Conservation (phyloP, 495 filamentous ascomycete species). For the Podospora sp. region DNA sequence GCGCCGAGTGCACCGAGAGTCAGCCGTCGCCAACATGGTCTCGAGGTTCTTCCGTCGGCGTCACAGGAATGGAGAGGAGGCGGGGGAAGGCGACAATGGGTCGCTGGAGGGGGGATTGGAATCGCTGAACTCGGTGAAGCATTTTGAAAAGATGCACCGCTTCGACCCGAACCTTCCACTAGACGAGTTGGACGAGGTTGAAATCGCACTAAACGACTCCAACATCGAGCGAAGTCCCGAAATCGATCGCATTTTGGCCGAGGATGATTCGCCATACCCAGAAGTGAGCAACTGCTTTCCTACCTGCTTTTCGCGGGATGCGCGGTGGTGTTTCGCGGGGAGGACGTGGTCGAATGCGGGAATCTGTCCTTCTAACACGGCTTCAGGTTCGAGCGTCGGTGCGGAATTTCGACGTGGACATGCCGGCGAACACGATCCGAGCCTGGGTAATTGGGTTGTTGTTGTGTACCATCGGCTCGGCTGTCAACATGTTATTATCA, state of each 20-base stretch:
- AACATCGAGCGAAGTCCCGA: conserved; percentile 57
- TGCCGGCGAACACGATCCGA: conserved; percentile 68
- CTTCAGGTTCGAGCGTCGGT: conserved; percentile 63
- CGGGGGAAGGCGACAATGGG: conserved; percentile 31
- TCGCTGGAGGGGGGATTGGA: conserved; percentile 38
- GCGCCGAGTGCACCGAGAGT: conserved; percentile 29
- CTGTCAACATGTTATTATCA: conserved; percentile 73
- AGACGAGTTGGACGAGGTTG: conserved; percentile 62
- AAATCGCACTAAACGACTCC: conserved; percentile 57
- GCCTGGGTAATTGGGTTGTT: conserved; percentile 73
- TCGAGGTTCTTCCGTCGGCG: conserved; percentile 34
- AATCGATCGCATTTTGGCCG: conserved; percentile 59
- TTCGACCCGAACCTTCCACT: conserved; percentile 71
- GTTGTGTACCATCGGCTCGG: conserved; percentile 63
- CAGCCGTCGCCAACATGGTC: conserved; percentile 18
- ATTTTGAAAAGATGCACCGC: conserved; percentile 62
- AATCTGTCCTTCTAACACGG: conserved; percentile 36
- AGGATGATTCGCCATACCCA: conserved; percentile 71
- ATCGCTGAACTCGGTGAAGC: conserved; percentile 40
- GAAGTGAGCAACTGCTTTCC: conserved; percentile 52
- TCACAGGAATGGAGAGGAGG: conserved; percentile 26
- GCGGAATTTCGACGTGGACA: conserved; percentile 66
- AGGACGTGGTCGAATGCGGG: conserved; percentile 1
- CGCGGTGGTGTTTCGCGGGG: conserved; percentile 1
- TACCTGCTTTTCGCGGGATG: background rate